These are phyloP conservation scores for Psidium friedrichsthalianum DNA, from an alignment of 345 rosid genomes.

Conservation along the genomic window DNA sequence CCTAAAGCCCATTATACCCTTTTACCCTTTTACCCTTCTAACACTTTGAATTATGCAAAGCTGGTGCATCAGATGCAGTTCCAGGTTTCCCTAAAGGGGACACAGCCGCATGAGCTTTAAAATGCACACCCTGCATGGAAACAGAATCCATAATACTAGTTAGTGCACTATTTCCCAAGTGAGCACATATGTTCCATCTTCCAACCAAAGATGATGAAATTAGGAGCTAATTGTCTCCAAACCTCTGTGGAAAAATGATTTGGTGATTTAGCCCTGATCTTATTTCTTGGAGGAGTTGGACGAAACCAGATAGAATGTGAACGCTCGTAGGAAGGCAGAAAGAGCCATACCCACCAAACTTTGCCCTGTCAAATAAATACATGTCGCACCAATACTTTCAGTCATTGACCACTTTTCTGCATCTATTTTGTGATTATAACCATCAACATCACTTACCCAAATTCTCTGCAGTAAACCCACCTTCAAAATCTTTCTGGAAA, in stretches of 20 bases:
- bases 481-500: constrained; percentile 43
- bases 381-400: constrained; percentile 1
- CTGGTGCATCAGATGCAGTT: constrained; percentile 3
- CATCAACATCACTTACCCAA: constrained; percentile 39
- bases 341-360: constrained; percentile 53
- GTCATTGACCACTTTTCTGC: background rate
- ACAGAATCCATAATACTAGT: background rate
- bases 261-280: constrained; percentile 13
- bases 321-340: constrained; percentile 45
- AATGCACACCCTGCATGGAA: constrained; percentile 31
- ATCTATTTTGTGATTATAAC: background rate
- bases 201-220: constrained; percentile 4
- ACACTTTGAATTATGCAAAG: constrained; percentile 3
- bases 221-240: background rate
- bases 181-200: background rate
- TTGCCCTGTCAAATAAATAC: constrained; percentile 41
- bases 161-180: background rate
- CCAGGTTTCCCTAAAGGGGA: constrained; percentile 8
- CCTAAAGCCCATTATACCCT: too few species aligned
- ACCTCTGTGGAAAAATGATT: constrained; percentile 33
- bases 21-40: too few species aligned
- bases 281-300: constrained; percentile 23
- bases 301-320: constrained; percentile 10
- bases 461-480: constrained; percentile 30
- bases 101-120: constrained; percentile 19